A percentile compares a stretch with the other conserved stretches of the same genome.
These are phyloP conservation scores for Cercophora samala DNA, from an alignment of 495 filamentous ascomycete species.

Conservation along the genomic window DNA sequence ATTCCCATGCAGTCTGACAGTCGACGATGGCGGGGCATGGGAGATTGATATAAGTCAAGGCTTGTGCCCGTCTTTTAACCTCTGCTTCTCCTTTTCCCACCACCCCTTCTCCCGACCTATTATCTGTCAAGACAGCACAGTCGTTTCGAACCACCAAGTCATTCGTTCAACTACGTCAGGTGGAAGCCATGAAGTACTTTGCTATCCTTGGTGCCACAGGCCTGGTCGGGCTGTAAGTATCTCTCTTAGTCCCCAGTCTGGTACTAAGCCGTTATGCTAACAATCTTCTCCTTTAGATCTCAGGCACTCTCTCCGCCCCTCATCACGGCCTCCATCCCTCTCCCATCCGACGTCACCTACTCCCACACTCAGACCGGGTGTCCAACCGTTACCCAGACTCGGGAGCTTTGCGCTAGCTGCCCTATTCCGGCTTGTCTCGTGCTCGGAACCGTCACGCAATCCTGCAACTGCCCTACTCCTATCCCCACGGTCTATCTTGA, in stretches of 20 bases:
- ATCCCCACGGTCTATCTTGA: slow-evolving; percentile 25
- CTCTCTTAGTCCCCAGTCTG: background rate
- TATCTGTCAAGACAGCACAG: background rate
- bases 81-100: background rate
- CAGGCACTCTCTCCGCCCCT: background rate
- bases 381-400: slow-evolving; percentile 26
- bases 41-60: background rate
- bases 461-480: slow-evolving; percentile 24
- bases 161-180: background rate
- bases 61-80: background rate
- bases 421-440: slow-evolving; percentile 32
- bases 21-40: background rate
- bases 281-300: background rate
- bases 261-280: background rate
- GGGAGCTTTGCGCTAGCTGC: slow-evolving; percentile 29
- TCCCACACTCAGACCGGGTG: slow-evolving; percentile 20
- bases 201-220: background rate
- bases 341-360: background rate
- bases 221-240: background rate
- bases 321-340: background rate
- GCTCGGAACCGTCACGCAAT: slow-evolving; percentile 32
- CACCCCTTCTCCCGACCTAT: background rate
- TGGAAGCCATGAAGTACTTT: background rate
- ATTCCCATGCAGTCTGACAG: background rate
- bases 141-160: background rate